Percentiles rank a stretch among this genome's conserved stretches.
Conservation (phyloP, 257 asterid species). For the Penstemon barbatus region DNA sequence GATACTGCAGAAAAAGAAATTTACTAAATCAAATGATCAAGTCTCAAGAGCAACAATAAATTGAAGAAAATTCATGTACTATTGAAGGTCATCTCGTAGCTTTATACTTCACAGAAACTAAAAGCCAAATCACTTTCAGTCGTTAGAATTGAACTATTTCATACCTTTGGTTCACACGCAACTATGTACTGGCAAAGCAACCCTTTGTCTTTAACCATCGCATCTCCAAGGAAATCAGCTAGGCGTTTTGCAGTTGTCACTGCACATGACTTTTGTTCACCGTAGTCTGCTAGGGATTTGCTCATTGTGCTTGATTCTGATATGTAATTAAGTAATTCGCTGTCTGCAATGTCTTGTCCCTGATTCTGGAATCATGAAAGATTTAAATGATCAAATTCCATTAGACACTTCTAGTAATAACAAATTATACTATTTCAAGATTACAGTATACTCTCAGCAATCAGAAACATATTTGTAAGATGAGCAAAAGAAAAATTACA, state of each 20-base stretch:
- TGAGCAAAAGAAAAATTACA: slow-evolving; percentile 3
- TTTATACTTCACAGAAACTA: slow-evolving; percentile 14
- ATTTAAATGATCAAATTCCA: slow-evolving; percentile 24
- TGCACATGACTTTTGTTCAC: slow-evolving; percentile 95
- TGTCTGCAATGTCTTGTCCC: slow-evolving; percentile 90
- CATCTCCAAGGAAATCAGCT: slow-evolving; percentile 95
- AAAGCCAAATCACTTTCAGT: slow-evolving; percentile 13
- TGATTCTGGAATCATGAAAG: slow-evolving; percentile 63
- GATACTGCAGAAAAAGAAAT: slow-evolving; percentile 16
- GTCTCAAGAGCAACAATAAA: slow-evolving; percentile 10
- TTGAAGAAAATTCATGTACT: slow-evolving; percentile 16
- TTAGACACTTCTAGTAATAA: slow-evolving; percentile 11
- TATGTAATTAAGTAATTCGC: slow-evolving; percentile 89
- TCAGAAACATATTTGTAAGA: slow-evolving; percentile 2
- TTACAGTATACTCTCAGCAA: slow-evolving; percentile 7
- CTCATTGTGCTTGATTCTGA: slow-evolving; percentile 99
- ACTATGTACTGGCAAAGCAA: slow-evolving; percentile 91
- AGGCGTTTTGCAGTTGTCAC: slow-evolving; percentile 97
- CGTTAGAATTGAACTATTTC: slow-evolving; percentile 18
- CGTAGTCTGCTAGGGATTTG: slow-evolving; percentile 94
- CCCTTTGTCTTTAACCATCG: slow-evolving; percentile 98
- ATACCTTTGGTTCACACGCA: slow-evolving; percentile 98
- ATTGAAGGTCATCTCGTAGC: slow-evolving; percentile 17
- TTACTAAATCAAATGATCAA: slow-evolving; percentile 3
- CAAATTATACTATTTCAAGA: slow-evolving; percentile 8